phyloP scores from a whole-genome alignment of 169 alveolate species.

The Babesia sp. region DNA sequence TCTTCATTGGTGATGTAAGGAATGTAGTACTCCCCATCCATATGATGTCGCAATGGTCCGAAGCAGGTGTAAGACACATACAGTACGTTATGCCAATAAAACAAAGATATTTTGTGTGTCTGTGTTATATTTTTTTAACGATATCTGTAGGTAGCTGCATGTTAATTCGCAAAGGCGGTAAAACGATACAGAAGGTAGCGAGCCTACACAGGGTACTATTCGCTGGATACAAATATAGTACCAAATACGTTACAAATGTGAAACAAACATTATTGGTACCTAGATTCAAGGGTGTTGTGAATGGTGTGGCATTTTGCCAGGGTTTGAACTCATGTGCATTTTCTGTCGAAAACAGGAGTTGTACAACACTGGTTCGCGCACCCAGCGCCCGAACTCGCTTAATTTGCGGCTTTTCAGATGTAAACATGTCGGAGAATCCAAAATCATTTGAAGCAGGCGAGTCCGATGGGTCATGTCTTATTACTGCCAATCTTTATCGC shows the following conservation, averaged over 20 bases:
- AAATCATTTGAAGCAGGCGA: not conserved
- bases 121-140: not conserved
- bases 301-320: not conserved
- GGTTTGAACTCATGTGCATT: not conserved
- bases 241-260: not conserved
- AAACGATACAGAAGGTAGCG: not conserved
- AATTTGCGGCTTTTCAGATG: not conserved
- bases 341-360: not conserved
- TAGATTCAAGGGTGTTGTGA: not conserved
- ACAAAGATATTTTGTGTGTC: not conserved
- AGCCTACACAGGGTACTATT: not conserved
- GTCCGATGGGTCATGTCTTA: not conserved
- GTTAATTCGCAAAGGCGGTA: not conserved
- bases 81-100: conserved; percentile 5
- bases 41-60: not conserved
- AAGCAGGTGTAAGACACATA: not conserved
- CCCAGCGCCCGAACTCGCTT: not conserved
- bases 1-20: not conserved
- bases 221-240: not conserved
- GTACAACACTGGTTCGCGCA: not conserved
- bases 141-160: not conserved
- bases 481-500: conserved; percentile 15
- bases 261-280: not conserved
- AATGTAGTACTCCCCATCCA: not conserved
- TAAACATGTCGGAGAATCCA: not conserved